Base-by-base conservation (phyloP, 805 yeast species). In the Metschnikowia arizonensis region DNA sequence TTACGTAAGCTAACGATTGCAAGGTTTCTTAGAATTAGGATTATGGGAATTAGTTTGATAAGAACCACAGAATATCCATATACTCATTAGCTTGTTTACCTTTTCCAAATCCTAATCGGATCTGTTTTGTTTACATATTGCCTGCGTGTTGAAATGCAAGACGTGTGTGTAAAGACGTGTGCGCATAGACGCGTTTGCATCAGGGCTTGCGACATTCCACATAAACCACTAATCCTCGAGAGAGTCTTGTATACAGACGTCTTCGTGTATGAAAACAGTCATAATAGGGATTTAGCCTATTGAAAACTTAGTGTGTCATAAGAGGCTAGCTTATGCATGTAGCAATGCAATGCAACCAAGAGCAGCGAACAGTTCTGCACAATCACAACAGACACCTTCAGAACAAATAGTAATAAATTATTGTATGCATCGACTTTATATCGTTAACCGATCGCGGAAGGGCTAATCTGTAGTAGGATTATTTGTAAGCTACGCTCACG, bases 401-500 rank as follows among this genome's bases (percentile, higher is more conserved):
- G 11, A 8, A 11, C 34, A 6, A 28, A 28, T 8, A 5, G 21
- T 32, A 9, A 11, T 14, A 4, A 10, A 14, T 23, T 18, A 10
- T 15, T 14, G 9, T 9, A 7, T 24, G 18, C 14, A 24, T n/a
- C 29, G 9, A 19, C 29, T 26, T 30, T 8, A 25, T 12, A n/a
- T 28, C 25, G 17, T 4, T 26, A 28, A 19, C 33, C 33, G 40
- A 28, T 19, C 24, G 23, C 40, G 33, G 26, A 18, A n/a, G 33
- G 33, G 6, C 18, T 25, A 24, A 7, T 19, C 5, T 37, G n/a
- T 12, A 25, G 12, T 10, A 19, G 3, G 17, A 24, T 10, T 19
- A 28, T 18, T 37, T 26, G 33, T 29, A 28, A 37, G 33, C 40
- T 37, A 18, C 32, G 33, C 23, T 25, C 17, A 28, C 40, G 40